Conservation (phyloP, 768 basidiomycete genomes). For the Mycena rebaudengoi region DNA sequence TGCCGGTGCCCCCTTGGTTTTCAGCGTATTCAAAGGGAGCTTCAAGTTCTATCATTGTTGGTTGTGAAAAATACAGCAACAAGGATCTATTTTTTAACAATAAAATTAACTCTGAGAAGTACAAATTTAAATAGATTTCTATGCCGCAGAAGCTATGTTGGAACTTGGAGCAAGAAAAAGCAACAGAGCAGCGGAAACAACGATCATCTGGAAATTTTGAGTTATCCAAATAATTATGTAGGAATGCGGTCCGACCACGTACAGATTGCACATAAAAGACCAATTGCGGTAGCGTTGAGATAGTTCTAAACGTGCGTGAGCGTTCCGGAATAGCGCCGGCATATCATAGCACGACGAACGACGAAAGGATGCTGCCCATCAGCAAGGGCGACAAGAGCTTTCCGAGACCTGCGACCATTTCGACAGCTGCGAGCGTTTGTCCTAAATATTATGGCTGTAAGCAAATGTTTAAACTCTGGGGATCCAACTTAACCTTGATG, state of each 20-base stretch:
- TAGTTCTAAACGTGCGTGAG: background rate
- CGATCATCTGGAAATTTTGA: conserved; percentile 1
- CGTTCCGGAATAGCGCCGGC: too few relatives aligned
- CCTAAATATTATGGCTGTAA: background rate
- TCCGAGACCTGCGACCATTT: conserved; percentile 18
- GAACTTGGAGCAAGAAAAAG: conserved; percentile 2
- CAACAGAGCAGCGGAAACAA: conserved; percentile 13
- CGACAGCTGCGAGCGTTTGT: conserved; percentile 19
- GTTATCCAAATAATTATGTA: background rate
- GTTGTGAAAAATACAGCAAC: too few relatives aligned
- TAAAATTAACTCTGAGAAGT: too few relatives aligned
- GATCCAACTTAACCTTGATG: background rate
- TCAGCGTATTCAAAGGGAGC: too few relatives aligned
- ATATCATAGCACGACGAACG: background rate
- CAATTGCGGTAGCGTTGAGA: conserved; percentile 16
- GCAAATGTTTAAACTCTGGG: too few relatives aligned
- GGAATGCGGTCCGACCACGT: background rate
- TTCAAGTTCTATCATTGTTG: too few relatives aligned
- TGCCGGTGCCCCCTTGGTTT: too few relatives aligned
- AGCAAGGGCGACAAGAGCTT: conserved; percentile 16
- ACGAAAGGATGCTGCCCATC: conserved; percentile 17
- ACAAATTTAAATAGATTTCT: too few relatives aligned
- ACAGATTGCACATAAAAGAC: conserved; percentile 22
- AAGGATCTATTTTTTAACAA: too few relatives aligned
- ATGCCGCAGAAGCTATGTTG: too few relatives aligned